phyloP scores from a whole-genome alignment of 306 rosid genomes.

The Glycine soja region DNA sequence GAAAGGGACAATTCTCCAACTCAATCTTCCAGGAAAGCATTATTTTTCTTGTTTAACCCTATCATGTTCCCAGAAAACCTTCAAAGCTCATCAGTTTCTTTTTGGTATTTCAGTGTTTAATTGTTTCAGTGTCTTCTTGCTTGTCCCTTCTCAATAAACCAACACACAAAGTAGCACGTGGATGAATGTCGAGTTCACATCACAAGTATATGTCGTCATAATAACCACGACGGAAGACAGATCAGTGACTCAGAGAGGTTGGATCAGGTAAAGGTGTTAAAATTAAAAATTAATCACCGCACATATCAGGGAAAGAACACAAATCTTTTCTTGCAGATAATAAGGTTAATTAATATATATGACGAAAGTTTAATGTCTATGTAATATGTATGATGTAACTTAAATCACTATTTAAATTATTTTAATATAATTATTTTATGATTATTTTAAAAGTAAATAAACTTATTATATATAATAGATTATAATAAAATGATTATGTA shows the following conservation, averaged over 20 bases:
- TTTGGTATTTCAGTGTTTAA: slow-evolving; percentile 25
- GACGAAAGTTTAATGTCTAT: too few relatives aligned
- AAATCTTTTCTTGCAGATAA: too few relatives aligned
- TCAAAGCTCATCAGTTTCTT: slow-evolving; percentile 23
- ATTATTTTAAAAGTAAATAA: too few relatives aligned
- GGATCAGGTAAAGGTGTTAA: not conserved
- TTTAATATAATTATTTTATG: too few relatives aligned
- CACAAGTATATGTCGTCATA: slow-evolving; percentile 18
- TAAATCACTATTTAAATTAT: too few relatives aligned
- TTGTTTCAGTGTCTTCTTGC: slow-evolving; percentile 32
- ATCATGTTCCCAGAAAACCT: slow-evolving; percentile 32
- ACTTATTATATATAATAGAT: too few relatives aligned
- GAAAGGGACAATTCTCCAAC: slow-evolving; percentile 34
- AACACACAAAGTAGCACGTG: slow-evolving; percentile 23
- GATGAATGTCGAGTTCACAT: slow-evolving; percentile 14
- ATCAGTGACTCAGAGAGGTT: not conserved
- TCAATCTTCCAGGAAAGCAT: not conserved
- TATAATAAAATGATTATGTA: too few relatives aligned
- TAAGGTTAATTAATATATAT: too few relatives aligned
- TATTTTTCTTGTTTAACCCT: slow-evolving; percentile 18
- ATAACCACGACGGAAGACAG: slow-evolving; percentile 13
- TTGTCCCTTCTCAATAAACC: slow-evolving; percentile 32
- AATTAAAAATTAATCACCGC: not conserved
- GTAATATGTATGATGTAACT: too few relatives aligned
- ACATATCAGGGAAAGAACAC: not conserved